Base-by-base conservation (phyloP, 2,329 filamentous ascomycete genomes). In the Geosmithia flava region DNA sequence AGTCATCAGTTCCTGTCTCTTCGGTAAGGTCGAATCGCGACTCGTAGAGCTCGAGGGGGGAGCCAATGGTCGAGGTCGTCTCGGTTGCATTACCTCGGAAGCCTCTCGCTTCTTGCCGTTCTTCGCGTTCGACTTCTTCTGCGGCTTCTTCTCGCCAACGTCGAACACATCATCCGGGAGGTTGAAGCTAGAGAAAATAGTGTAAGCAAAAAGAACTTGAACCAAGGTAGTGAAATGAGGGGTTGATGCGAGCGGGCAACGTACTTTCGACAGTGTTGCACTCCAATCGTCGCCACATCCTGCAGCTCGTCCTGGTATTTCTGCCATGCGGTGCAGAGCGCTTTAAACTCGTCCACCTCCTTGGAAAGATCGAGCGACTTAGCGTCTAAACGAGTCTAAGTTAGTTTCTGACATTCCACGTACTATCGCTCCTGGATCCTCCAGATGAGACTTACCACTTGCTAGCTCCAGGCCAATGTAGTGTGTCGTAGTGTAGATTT, bases 151-250 rank as follows among this genome's bases (percentile, higher is more conserved):
- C 65, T 98, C 93, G 58, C 87, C 87, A 20, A 81, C 69, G 45
- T 82, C 76, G 61, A 98, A 98, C 2, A 97, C 81, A 63, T 98
- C 91, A 51, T 87, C 82, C 27, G 93, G 93, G 23, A 98, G 75
- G 59, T 89, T 82, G 62, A 87, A 86, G 66, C 90, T 96, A 41
- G 27, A 29, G 16, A 20, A 7, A 37, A 37, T 16, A 19, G 49
- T 16, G 49, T 47, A 15, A 29, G 30, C 17, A 8, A 27, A 2
- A 20, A 33, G 37, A 39, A 16, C 20, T n/a, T 41, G 33, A 37
- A 37, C 33, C 15, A 37, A 11, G 11, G n/a, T n/a, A 37, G 15
- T 3, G 33, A 11, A 6, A 37, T 37, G 33, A 37, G 23, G 13
- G 13, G 29, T 33, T 16, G 44, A 20, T 19, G 19, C 29, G 19